These are phyloP conservation scores for Penicillium sclerotigenum DNA, from an alignment of 2,329 filamentous ascomycete species.

Conservation along the genomic window DNA sequence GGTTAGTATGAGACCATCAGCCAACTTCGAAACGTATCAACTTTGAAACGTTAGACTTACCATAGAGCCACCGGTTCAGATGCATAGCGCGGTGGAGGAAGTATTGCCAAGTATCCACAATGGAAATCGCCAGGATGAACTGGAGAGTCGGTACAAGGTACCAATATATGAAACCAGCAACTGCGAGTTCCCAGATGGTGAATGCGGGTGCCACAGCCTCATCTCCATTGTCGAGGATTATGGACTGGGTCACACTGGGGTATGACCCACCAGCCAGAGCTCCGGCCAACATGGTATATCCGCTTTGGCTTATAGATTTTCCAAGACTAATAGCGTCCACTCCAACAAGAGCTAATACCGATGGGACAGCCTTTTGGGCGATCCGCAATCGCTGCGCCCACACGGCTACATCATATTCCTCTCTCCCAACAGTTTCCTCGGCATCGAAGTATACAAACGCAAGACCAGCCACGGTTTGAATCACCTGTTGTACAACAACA, in stretches of 20 bases:
- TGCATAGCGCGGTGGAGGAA: constrained; percentile 97
- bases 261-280: constrained; percentile 78
- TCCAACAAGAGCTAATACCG: constrained; percentile 67
- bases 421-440: constrained; percentile 69
- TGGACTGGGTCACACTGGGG: constrained; percentile 62
- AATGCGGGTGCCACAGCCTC: constrained; percentile 63
- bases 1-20: constrained; percentile 11
- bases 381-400: constrained; percentile 83
- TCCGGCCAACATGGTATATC: constrained; percentile 71
- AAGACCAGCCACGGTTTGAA: constrained; percentile 73
- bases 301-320: constrained; percentile 64
- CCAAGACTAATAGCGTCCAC: constrained; percentile 73
- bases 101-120: constrained; percentile 98
- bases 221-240: constrained; percentile 52
- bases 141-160: constrained; percentile 72
- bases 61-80: constrained; percentile 94
- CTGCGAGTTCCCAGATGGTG: constrained; percentile 73
- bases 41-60: constrained; percentile 52
- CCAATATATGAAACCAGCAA: constrained; percentile 78
- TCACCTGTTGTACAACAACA: constrained; percentile 85
- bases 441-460: constrained; percentile 70
- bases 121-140: constrained; percentile 67
- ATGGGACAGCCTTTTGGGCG: constrained; percentile 73
- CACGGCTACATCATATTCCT: constrained; percentile 81
- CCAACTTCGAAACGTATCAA: not conserved